Evolutionary conservation across 768 basidiomycete species (phyloP).

Genomic region (Dacryopinax primogenitus): DNA sequence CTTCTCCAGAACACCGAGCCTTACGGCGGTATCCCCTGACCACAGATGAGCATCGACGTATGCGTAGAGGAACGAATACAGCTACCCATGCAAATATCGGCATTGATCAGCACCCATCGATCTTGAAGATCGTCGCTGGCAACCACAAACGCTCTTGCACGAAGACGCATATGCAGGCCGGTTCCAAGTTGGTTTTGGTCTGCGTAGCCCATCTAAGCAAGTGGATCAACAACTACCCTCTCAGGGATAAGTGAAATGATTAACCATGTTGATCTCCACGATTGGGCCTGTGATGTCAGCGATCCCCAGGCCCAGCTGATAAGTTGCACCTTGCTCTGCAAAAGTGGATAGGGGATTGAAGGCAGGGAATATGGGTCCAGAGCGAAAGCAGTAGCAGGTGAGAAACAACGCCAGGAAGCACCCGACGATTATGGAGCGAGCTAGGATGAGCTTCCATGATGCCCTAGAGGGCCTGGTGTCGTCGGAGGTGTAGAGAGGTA

Average conservation of each 20-base stretch:
- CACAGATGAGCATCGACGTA: no score
- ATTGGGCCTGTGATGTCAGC: neutral
- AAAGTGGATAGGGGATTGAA: neutral
- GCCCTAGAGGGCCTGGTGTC: neutral
- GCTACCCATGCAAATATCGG: neutral
- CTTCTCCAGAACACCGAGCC: slow-evolving; percentile 17
- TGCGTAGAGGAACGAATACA: neutral
- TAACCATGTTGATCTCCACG: neutral
- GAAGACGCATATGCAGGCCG: neutral
- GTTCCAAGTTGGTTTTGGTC: neutral
- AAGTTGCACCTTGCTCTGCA: neutral
- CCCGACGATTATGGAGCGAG: neutral
- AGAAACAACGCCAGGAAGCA: neutral
- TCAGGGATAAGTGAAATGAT: no score
- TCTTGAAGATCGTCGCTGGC: neutral
- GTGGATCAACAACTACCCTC: no score
- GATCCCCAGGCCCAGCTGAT: neutral
- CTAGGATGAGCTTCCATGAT: neutral
- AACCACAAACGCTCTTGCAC: neutral
- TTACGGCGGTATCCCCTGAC: neutral
- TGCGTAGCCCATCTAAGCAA: neutral
- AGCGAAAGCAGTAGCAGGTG: neutral
- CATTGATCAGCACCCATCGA: neutral
- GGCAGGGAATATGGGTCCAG: neutral
- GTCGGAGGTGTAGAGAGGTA: neutral